A percentile compares a stretch with the other conserved stretches of the same genome.
Evolutionary conservation across 2,329 filamentous ascomycete species (phyloP).

Genomic region (Hymenoscyphus fructigenus): DNA sequence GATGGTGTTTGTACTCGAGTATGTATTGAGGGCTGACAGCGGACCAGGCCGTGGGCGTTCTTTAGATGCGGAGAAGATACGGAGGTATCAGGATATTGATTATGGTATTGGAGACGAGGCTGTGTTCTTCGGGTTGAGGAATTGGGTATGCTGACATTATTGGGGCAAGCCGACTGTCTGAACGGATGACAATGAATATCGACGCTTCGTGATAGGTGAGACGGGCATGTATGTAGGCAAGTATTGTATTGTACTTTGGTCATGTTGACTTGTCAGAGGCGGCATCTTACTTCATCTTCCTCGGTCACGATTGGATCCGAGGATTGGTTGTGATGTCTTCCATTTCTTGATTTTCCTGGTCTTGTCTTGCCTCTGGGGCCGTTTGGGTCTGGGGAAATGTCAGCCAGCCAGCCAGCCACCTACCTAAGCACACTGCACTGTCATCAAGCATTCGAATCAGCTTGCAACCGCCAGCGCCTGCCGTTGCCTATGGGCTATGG

Average conservation of each 20-base stretch:
- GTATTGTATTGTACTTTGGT: constrained; percentile 2
- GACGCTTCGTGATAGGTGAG: background rate
- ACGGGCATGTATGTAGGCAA: background rate
- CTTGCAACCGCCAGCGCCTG: background rate
- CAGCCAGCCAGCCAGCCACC: background rate
- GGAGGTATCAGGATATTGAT: background rate
- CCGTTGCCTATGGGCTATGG: background rate
- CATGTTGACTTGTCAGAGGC: background rate
- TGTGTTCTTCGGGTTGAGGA: background rate
- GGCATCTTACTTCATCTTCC: background rate
- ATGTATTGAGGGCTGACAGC: background rate
- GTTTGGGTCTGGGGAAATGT: constrained; percentile 1
- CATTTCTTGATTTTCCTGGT: background rate
- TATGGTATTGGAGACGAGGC: background rate
- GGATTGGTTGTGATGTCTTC: background rate
- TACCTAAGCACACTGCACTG: background rate
- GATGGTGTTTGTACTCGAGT: background rate
- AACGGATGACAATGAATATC: background rate
- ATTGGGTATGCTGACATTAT: background rate
- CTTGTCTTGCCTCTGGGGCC: background rate
- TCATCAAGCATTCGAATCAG: background rate
- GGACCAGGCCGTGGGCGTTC: background rate
- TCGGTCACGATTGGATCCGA: background rate
- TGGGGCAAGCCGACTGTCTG: background rate
- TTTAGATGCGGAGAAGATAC: background rate